Evolutionary conservation across 306 rosid genomes (phyloP).

Genomic region (Quercus alba): DNA sequence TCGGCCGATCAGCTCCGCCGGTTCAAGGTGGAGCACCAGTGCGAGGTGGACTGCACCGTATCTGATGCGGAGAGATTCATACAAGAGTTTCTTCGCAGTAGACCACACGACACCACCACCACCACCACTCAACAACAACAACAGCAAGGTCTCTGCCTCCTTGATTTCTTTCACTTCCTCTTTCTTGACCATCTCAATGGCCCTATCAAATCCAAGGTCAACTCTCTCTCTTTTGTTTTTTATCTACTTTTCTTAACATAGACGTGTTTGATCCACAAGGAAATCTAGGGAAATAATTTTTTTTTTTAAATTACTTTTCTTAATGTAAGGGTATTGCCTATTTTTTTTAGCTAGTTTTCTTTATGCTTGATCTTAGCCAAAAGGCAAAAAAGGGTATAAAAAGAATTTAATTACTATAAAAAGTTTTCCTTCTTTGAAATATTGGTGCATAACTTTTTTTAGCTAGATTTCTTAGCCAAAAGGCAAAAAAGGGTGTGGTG

Average conservation of each 20-base stretch:
- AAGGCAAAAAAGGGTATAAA: too few species aligned
- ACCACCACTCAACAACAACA: neutral
- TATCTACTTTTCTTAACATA: too few species aligned
- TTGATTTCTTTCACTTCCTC: constrained; percentile 59
- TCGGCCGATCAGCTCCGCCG: constrained; percentile 50
- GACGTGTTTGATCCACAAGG: neutral
- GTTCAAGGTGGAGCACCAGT: constrained; percentile 54
- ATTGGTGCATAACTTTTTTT: too few species aligned
- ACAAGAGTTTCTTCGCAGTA: constrained; percentile 15
- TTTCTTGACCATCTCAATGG: constrained; percentile 52
- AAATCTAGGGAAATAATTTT: neutral
- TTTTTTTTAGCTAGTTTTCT: too few species aligned
- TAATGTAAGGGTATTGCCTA: neutral
- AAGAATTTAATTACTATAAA: too few species aligned
- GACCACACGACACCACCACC: neutral
- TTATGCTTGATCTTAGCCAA: too few species aligned
- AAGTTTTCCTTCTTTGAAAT: neutral
- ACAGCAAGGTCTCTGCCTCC: constrained; percentile 32
- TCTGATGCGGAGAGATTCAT: constrained; percentile 39
- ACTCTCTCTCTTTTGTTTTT: neutral
- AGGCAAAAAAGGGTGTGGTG: too few species aligned
- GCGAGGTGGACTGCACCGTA: constrained; percentile 33
- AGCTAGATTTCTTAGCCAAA: neutral
- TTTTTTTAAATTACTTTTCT: neutral
- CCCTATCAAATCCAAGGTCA: constrained; percentile 56